These are phyloP conservation scores for Tardiomyces depauwii DNA, from an alignment of 1,139 yeast species.

Conservation along the genomic window DNA sequence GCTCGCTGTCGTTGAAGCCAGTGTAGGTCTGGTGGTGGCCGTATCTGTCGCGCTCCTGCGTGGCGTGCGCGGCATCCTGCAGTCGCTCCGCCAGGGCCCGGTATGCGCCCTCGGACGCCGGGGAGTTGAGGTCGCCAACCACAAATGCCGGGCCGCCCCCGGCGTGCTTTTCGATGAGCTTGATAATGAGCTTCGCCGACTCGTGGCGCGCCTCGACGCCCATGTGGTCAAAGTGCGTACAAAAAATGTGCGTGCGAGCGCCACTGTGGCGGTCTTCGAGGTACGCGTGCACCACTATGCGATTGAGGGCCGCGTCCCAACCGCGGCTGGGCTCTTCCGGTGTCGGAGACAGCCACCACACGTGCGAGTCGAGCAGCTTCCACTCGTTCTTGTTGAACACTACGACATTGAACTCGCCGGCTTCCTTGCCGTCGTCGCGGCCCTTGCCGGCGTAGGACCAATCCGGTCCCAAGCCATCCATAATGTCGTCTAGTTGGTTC, in stretches of 20 bases:
- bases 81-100: slow-evolving; percentile 28
- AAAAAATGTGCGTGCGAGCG: slow-evolving; percentile 27
- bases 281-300: slow-evolving; percentile 26
- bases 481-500: slow-evolving; percentile 39
- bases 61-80: slow-evolving; percentile 23
- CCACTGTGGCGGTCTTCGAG: slow-evolving; percentile 2
- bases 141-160: slow-evolving; percentile 12
- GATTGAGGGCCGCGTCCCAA: slow-evolving; percentile 44
- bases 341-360: slow-evolving; percentile 37
- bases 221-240: slow-evolving; percentile 49
- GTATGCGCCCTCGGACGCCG: slow-evolving; percentile 41
- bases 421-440: slow-evolving; percentile 33
- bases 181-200: slow-evolving; percentile 37
- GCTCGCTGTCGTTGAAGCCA: slow-evolving; percentile 34
- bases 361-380: slow-evolving; percentile 23
- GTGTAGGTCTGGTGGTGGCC: slow-evolving; percentile 40
- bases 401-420: slow-evolving; percentile 39
- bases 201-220: slow-evolving; percentile 39
- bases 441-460: slow-evolving; percentile 41
- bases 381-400: slow-evolving; percentile 31
- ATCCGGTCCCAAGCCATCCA: slow-evolving; percentile 19
- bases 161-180: slow-evolving; percentile 30
- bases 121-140: slow-evolving; percentile 44
- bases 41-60: slow-evolving; percentile 17
- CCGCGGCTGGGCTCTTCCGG: slow-evolving; percentile 40